Base-by-base conservation (phyloP, 139 green algal species). In the Coccomyxa sp. region DNA sequence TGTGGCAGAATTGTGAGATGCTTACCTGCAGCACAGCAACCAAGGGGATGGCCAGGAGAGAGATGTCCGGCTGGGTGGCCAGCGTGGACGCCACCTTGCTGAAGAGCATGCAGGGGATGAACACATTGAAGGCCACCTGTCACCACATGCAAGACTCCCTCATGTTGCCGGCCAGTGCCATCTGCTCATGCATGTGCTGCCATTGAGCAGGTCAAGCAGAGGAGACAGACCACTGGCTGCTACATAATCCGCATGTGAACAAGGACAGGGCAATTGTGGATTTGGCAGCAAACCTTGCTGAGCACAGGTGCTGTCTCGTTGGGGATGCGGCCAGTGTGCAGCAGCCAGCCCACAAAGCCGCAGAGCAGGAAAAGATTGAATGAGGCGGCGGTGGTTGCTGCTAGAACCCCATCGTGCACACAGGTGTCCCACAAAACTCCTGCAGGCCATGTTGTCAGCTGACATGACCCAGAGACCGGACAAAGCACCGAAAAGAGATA, bases 101-200 rank as follows among this genome's bases (percentile, higher is more conserved):
- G 81, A 94, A 94, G 23, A 95, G 85, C 85, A 93, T 92, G 77
- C 79, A 87, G 23, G 91, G 91, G 59, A 95, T 90, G 58, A 94
- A 74, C 18, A 92, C 58, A 28, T 91, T 85, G 77, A 91, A 95
- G 21, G 90, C 87, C 31, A 92, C 83, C 89, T 92, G 88, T 60
- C 13, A 79, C n/a, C 25, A 79, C 27, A 51, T 58, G 80, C 80
- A 0, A 28, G 28, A 13, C 25, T 13, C 28, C 18, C 38, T 18
- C 0, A 59, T 7, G 17, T n/a, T 30, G 63, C 25, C 32, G 15
- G 10, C 15, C 1, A 80, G 1, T 27, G 14, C 30, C 23, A 28
- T 57, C 28, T 16, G 27, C n/a, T 78, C 27, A 78, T 32, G 3
- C 74, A 58, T 57, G 27, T 31, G 25, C 74, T 78, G 25, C 74